These are phyloP conservation scores for Hypoxylon sp. DNA, from an alignment of 2,329 filamentous ascomycete genomes.

Conservation along the genomic window DNA sequence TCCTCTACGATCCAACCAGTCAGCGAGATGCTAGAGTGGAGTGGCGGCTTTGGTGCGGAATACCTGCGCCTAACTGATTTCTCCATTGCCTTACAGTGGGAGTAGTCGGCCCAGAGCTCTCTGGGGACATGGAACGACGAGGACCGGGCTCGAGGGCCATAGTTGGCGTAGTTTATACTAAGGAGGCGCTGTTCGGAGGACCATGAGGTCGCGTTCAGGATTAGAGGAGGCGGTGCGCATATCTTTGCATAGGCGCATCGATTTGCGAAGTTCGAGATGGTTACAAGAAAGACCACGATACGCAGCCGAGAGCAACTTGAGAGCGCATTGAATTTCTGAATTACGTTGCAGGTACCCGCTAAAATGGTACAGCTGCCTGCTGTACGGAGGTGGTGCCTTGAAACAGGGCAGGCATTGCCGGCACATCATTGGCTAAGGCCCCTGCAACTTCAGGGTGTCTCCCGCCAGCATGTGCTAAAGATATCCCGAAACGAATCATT, in stretches of 20 bases:
- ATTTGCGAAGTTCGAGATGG: constrained; percentile 34
- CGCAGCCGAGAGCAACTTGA: constrained; percentile 29
- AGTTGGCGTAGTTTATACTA: constrained; percentile 52
- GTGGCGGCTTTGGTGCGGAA: constrained; percentile 52
- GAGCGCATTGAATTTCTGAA: constrained; percentile 43
- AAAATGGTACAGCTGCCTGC: constrained; percentile 26
- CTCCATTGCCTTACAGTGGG: constrained; percentile 83
- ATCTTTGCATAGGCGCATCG: constrained; percentile 48
- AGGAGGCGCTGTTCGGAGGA: constrained; percentile 48
- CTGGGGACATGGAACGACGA: constrained; percentile 77
- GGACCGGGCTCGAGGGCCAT: constrained; percentile 76
- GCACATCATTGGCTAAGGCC: constrained; percentile 24
- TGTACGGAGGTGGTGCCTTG: constrained; percentile 16
- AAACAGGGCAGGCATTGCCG: constrained; percentile 23
- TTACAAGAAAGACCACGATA: constrained; percentile 45
- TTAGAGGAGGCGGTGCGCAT: constrained; percentile 48
- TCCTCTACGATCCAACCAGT: constrained; percentile 63
- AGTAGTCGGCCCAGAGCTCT: constrained; percentile 86
- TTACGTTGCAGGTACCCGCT: constrained; percentile 49
- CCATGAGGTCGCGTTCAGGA: constrained; percentile 48
- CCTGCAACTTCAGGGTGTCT: constrained; percentile 29
- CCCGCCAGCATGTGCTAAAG: constrained; percentile 30
- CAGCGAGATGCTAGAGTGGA: constrained; percentile 33
- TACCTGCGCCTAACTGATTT: constrained; percentile 83
- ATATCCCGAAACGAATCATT: constrained; percentile 18